Conservation (phyloP, 78 protist genomes). For the Planoprotostelium fungivorum region DNA sequence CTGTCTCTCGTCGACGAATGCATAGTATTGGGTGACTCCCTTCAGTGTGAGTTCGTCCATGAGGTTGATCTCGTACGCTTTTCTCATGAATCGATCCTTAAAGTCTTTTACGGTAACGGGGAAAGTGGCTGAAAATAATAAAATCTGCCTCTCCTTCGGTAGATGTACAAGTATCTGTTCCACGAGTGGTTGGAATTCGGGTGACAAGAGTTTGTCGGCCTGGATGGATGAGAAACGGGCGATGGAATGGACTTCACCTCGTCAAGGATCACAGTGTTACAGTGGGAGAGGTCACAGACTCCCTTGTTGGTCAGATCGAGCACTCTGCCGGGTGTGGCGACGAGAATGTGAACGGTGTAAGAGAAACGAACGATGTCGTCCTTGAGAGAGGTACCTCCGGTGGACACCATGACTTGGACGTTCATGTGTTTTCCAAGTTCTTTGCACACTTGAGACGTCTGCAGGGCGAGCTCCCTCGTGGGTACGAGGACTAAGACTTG, state of each 20-base stretch:
- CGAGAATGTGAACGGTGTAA: slow-evolving; percentile 89
- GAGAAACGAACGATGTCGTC: slow-evolving; percentile 63
- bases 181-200: slow-evolving; percentile 87
- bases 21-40: slow-evolving; percentile 98
- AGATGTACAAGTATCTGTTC: slow-evolving; percentile 68
- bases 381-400: slow-evolving; percentile 91
- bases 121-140: slow-evolving; percentile 97
- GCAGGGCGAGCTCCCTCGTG: slow-evolving; percentile 97
- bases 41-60: slow-evolving; percentile 98
- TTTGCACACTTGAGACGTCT: slow-evolving; percentile 88
- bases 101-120: slow-evolving; percentile 91
- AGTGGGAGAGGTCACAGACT: slow-evolving; percentile 59
- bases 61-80: slow-evolving; percentile 92
- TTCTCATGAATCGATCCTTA: slow-evolving; percentile 69
- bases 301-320: slow-evolving; percentile 76
- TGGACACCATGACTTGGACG: slow-evolving; percentile 86
- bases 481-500: slow-evolving; percentile 96
- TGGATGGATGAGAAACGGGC: background rate
- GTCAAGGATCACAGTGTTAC: slow-evolving; percentile 86
- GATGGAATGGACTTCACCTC: slow-evolving; percentile 51
- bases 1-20: slow-evolving; percentile 96
- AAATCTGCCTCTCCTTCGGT: slow-evolving; percentile 84
- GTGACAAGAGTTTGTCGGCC: slow-evolving; percentile 96
- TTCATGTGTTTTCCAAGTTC: slow-evolving; percentile 88
- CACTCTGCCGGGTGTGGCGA: slow-evolving; percentile 96